These are phyloP conservation scores for Pterula multifida DNA, from an alignment of 1,284 basidiomycete genomes.

Conservation along the genomic window DNA sequence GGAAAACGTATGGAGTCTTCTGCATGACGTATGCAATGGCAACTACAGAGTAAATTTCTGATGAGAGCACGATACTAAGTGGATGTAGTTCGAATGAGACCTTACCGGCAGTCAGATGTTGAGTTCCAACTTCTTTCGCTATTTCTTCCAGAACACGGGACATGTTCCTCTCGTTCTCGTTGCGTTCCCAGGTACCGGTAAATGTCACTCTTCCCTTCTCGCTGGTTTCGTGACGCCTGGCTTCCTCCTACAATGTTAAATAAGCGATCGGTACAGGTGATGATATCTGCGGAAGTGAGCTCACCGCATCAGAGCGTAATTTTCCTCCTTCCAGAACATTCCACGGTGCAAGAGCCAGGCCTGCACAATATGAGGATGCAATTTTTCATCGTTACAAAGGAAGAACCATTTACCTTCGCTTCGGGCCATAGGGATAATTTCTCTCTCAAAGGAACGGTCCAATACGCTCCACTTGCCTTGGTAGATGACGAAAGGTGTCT, in stretches of 20 bases:
- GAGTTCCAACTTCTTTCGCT: slow-evolving; percentile 25
- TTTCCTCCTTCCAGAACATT: slow-evolving; percentile 24
- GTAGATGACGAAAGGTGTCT: slow-evolving; percentile 3
- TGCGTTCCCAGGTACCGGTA: slow-evolving; percentile 17
- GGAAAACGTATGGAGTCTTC: slow-evolving; percentile 18
- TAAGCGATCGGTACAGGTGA: not conserved
- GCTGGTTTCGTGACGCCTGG: slow-evolving; percentile 13
- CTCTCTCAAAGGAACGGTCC: slow-evolving; percentile 33
- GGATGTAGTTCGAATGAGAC: not conserved
- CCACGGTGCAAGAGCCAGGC: slow-evolving; percentile 30
- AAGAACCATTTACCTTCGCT: slow-evolving; percentile 4
- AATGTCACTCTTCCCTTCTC: slow-evolving; percentile 16
- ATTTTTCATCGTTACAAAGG: not conserved
- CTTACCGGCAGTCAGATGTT: slow-evolving; percentile 18
- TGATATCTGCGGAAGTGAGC: not conserved
- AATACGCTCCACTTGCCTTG: slow-evolving; percentile 26
- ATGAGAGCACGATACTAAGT: not conserved
- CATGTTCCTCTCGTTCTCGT: slow-evolving; percentile 17
- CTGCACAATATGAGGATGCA: slow-evolving; percentile 7
- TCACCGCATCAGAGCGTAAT: slow-evolving; percentile 20
- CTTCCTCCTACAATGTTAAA: slow-evolving; percentile 14
- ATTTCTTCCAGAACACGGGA: slow-evolving; percentile 19
- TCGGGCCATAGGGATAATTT: slow-evolving; percentile 40
- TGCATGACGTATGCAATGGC: slow-evolving; percentile 15
- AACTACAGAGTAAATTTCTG: slow-evolving; percentile 6